Evolutionary conservation across 164 flowering plant species (phyloP).

Genomic region (Magnolia officinalis): DNA sequence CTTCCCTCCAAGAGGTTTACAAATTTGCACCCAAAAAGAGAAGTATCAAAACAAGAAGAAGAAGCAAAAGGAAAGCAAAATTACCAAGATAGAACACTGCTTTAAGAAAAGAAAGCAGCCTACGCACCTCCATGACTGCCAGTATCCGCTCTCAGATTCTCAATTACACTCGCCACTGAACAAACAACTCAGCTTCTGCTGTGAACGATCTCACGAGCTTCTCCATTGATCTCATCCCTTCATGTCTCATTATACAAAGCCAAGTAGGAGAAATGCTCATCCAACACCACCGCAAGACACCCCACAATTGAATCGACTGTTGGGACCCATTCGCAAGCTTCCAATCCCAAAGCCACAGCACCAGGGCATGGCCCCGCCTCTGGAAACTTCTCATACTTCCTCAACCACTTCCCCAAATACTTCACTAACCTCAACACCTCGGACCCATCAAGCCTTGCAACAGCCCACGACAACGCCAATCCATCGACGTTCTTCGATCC

Average conservation of each 20-base stretch:
- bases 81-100: too few relatives aligned
- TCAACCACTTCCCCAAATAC: conserved; percentile 84
- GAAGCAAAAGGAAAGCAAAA: too few relatives aligned
- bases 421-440: conserved; percentile 56
- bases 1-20: too few relatives aligned
- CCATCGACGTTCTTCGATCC: conserved; percentile 54
- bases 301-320: conserved; percentile 48
- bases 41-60: too few relatives aligned
- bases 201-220: conserved; percentile 46
- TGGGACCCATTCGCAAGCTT: conserved; percentile 73
- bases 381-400: conserved; percentile 82
- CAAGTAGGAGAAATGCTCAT: conserved; percentile 72
- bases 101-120: background rate
- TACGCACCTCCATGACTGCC: background rate
- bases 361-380: conserved; percentile 53
- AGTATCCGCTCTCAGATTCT: conserved; percentile 35
- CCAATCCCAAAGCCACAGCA: conserved; percentile 41
- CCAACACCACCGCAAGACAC: conserved; percentile 62
- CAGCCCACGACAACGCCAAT: conserved; percentile 46
- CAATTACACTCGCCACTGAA: conserved; percentile 39
- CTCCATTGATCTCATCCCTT: conserved; percentile 55
- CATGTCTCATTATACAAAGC: conserved; percentile 59
- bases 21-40: too few relatives aligned
- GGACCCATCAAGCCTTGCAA: conserved; percentile 49
- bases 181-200: conserved; percentile 53